phyloP scores from a whole-genome alignment of 441 rosid genomes.

The Corymbia citriodora region DNA sequence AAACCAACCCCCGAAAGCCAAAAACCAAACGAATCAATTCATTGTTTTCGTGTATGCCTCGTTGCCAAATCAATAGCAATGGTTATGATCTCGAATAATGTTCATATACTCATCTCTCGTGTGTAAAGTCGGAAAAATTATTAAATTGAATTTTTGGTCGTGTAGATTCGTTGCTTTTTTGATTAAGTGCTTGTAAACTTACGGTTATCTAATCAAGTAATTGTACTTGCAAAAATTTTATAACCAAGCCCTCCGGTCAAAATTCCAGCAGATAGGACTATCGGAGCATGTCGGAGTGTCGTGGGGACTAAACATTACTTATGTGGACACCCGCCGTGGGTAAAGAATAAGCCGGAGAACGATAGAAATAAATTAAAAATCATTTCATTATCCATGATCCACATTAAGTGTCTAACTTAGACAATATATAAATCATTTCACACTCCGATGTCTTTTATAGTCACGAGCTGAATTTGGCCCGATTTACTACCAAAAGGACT shows the following conservation, averaged over 20 bases:
- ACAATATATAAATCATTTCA: background rate
- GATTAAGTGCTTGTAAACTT: background rate
- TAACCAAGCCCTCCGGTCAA: background rate
- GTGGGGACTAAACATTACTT: background rate
- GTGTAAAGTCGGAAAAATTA: background rate
- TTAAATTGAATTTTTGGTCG: background rate
- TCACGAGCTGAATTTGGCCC: background rate
- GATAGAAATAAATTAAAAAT: background rate
- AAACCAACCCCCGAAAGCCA: background rate
- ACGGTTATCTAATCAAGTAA: background rate
- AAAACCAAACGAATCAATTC: background rate
- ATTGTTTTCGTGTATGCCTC: background rate
- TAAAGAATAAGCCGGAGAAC: background rate
- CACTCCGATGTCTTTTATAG: background rate
- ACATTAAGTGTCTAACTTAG: background rate
- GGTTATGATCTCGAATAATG: too few relatives aligned
- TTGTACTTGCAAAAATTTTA: background rate
- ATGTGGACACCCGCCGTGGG: background rate
- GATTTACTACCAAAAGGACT: background rate
- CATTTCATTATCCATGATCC: background rate
- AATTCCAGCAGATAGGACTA: background rate
- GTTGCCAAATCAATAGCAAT: too few relatives aligned
- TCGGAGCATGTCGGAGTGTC: background rate
- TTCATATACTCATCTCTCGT: background rate
- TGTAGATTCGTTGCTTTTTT: background rate